Conservation (phyloP, 1,284 basidiomycete genomes). For the Leccinum fuscescens region DNA sequence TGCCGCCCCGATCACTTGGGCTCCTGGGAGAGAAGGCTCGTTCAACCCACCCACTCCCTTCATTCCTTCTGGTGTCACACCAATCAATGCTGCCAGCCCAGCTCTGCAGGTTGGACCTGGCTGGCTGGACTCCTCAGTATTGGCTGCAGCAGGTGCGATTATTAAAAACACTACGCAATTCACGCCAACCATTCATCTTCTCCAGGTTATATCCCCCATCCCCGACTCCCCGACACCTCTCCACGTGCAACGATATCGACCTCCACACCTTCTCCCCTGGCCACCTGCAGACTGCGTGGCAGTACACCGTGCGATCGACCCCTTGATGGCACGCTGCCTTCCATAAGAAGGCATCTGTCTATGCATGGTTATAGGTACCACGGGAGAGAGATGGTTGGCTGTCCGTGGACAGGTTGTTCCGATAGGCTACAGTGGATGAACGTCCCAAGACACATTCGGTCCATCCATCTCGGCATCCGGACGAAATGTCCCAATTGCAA, state of each 20-base stretch:
- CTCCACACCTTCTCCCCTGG: neutral
- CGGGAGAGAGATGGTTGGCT: constrained; percentile 2
- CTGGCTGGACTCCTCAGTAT: constrained; percentile 5
- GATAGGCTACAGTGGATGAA: constrained; percentile 14
- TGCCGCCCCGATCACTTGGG: neutral
- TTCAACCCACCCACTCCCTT: neutral
- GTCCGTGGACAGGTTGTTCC: constrained; percentile 14
- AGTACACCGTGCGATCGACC: constrained; percentile 1
- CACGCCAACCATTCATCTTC: neutral
- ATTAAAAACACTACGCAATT: neutral
- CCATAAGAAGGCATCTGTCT: constrained; percentile 9
- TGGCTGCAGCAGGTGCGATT: constrained; percentile 2
- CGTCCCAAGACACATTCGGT: constrained; percentile 16
- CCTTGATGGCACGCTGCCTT: constrained; percentile 4
- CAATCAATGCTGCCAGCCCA: neutral
- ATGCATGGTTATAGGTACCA: constrained; percentile 8
- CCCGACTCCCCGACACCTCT: neutral
- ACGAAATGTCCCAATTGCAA: constrained; percentile 12
- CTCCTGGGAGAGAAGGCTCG: neutral
- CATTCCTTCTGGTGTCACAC: neutral
- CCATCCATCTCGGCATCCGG: constrained; percentile 9
- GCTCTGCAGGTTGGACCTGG: neutral
- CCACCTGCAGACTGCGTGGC: constrained; percentile 4
- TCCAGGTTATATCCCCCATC: neutral
- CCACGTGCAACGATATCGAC: neutral